These are phyloP conservation scores for Tetraselmis striata DNA, from an alignment of 139 green algal genomes.

Conservation along the genomic window DNA sequence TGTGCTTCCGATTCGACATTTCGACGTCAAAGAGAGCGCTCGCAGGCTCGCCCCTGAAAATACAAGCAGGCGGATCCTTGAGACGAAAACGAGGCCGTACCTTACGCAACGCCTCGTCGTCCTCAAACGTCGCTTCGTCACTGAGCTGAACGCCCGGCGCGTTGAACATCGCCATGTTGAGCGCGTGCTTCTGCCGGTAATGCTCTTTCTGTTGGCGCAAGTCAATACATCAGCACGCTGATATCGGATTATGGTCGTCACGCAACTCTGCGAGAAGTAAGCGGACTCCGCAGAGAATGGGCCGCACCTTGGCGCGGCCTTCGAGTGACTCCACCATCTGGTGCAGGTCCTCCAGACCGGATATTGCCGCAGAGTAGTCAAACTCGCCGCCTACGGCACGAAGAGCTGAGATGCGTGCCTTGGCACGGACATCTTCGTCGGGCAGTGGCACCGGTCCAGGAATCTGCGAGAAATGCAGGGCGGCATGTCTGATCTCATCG, in stretches of 20 bases:
- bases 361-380: not conserved
- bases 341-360: not conserved
- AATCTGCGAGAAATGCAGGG: too few relatives aligned
- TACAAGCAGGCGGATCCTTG: too few relatives aligned
- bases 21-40: too few relatives aligned
- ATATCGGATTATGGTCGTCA: too few relatives aligned
- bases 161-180: not conserved
- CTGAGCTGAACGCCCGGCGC: not conserved
- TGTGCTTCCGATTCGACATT: too few relatives aligned
- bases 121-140: not conserved
- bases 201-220: not conserved
- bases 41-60: too few relatives aligned
- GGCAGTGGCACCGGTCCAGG: not conserved
- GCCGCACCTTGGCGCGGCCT: not conserved
- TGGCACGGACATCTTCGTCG: not conserved
- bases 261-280: not conserved
- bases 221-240: too few relatives aligned
- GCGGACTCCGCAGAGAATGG: not conserved
- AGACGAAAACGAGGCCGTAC: too few relatives aligned
- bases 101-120: not conserved
- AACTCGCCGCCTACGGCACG: not conserved
- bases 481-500: too few relatives aligned
- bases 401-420: not conserved
- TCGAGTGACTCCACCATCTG: not conserved
- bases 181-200: not conserved